Evolutionary conservation across 306 rosid genomes (phyloP).

Genomic region (Argentina anserina): DNA sequence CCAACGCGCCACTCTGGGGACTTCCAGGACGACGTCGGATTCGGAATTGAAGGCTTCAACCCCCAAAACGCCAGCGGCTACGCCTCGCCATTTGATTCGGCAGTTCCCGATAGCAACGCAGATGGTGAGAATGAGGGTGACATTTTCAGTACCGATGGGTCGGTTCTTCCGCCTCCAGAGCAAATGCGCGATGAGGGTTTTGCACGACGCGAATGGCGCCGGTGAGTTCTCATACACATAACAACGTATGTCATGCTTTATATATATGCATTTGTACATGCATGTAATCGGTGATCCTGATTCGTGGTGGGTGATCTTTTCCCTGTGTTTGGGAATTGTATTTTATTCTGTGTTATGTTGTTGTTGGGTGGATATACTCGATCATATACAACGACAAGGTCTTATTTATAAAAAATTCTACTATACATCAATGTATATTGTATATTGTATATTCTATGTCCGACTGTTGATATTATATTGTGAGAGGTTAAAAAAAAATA

Average conservation of each 20-base stretch:
- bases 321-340: not conserved
- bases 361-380: not conserved
- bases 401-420: no score
- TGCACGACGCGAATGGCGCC: constrained; percentile 86
- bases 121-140: not conserved
- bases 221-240: constrained; percentile 37
- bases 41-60: constrained; percentile 28
- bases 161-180: constrained; percentile 58
- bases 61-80: constrained; percentile 44
- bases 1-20: constrained; percentile 18
- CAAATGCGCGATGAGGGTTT: constrained; percentile 75
- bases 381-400: no score
- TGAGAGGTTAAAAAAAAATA: no score
- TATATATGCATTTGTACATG: not conserved
- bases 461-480: no score
- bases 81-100: constrained; percentile 53
- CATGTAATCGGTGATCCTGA: not conserved
- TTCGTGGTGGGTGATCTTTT: not conserved
- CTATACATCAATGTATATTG: no score
- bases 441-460: no score
- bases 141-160: constrained; percentile 46
- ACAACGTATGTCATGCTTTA: not conserved
- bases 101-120: constrained; percentile 19
- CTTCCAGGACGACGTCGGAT: constrained; percentile 23
- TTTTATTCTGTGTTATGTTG: not conserved